Conservation (phyloP, 75 land plant species). For the Picea sitchensis region DNA sequence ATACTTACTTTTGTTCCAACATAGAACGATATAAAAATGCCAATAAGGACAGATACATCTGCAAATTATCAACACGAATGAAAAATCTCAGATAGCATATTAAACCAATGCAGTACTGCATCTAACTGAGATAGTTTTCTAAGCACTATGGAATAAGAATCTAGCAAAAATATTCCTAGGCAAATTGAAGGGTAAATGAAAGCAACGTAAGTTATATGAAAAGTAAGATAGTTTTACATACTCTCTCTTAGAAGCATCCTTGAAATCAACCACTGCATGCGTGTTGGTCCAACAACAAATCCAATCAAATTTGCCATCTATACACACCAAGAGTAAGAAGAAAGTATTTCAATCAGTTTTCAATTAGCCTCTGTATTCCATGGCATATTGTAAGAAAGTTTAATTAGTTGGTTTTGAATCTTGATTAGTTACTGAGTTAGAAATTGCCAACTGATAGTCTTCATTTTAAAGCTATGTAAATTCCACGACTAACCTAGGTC, state of each 20-base stretch:
- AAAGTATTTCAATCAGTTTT: too few species aligned
- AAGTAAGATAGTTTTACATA: slow-evolving; percentile 16
- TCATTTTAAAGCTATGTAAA: too few species aligned
- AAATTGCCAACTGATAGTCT: too few species aligned
- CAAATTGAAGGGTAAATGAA: background rate
- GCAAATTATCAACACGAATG: slow-evolving; percentile 11
- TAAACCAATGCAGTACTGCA: background rate
- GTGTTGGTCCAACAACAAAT: slow-evolving; percentile 91
- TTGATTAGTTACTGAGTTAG: too few species aligned
- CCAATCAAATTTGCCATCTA: slow-evolving; percentile 95
- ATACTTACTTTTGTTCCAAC: slow-evolving; percentile 79
- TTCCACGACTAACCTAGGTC: too few species aligned
- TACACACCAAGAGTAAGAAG: slow-evolving; percentile 6
- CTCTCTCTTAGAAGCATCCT: slow-evolving; percentile 64
- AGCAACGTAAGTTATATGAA: background rate
- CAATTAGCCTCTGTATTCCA: too few species aligned
- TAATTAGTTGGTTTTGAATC: too few species aligned
- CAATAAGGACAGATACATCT: slow-evolving; percentile 58
- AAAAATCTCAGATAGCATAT: background rate
- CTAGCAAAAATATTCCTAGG: background rate
- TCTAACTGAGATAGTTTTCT: background rate
- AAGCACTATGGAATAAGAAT: background rate
- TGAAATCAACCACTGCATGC: slow-evolving; percentile 60
- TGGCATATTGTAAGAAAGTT: too few species aligned
- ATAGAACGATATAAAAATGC: slow-evolving; percentile 67